Evolutionary conservation across 345 rosid species (phyloP).

Genomic region (Turnera subulata): DNA sequence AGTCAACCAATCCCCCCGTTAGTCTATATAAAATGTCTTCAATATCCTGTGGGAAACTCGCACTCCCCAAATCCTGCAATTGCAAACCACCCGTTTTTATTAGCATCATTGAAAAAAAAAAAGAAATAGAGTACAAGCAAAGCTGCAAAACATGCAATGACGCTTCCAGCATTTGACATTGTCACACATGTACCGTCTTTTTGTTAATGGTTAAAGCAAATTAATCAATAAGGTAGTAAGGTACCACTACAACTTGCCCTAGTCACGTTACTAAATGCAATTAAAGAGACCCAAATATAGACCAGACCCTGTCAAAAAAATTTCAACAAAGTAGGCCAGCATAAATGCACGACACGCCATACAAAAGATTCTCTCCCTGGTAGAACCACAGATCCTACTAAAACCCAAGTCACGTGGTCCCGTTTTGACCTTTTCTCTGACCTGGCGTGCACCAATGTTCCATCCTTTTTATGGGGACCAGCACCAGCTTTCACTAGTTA

Average conservation of each 20-base stretch:
- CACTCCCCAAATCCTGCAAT: constrained; percentile 29
- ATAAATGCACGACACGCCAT: constrained; percentile 9
- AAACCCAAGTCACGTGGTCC: constrained; percentile 8
- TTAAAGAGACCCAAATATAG: no score
- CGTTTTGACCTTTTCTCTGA: not conserved
- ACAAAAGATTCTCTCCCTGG: constrained; percentile 10
- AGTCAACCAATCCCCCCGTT: no score
- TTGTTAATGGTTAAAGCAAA: no score
- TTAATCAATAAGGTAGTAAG: no score
- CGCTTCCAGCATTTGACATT: no score
- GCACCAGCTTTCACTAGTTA: not conserved
- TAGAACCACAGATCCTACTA: not conserved
- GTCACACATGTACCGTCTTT: no score
- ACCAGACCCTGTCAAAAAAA: no score
- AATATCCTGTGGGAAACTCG: constrained; percentile 26
- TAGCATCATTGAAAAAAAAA: not conserved
- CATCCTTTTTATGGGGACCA: not conserved
- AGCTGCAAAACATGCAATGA: no score
- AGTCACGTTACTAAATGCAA: no score
- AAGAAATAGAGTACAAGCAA: not conserved
- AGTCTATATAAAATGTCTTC: not conserved
- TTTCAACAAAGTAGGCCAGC: no score
- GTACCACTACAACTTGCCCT: no score
- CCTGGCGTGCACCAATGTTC: constrained; percentile 5
- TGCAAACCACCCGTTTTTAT: not conserved